phyloP scores from a whole-genome alignment of 202 grass and related monocot species.

The Panicum virgatum region DNA sequence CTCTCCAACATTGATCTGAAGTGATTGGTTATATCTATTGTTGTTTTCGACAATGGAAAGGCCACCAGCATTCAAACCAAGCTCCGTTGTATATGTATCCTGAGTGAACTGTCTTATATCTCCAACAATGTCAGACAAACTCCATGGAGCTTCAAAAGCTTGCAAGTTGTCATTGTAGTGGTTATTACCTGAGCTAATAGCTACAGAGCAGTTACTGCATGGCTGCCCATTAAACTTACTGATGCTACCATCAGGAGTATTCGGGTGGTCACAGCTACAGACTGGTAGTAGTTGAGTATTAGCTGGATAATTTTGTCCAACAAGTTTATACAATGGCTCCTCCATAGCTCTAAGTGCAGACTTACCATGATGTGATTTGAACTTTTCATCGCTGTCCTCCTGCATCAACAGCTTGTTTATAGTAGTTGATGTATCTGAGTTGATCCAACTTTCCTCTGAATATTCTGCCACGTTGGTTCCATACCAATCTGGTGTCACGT shows the following conservation, averaged over 20 bases:
- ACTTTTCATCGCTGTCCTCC: slow-evolving; percentile 51
- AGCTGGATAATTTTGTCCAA: slow-evolving; percentile 45
- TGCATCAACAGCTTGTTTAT: slow-evolving; percentile 60
- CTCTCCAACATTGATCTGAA: slow-evolving; percentile 5
- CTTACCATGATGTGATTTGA: slow-evolving; percentile 34
- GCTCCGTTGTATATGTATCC: slow-evolving; percentile 3
- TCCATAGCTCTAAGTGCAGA: slow-evolving; percentile 55
- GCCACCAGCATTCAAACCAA: slow-evolving; percentile 28
- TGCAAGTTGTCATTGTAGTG: slow-evolving; percentile 15
- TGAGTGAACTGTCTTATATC: slow-evolving; percentile 28
- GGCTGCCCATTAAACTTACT: not conserved
- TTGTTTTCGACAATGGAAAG: slow-evolving; percentile 19
- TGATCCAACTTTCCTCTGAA: not conserved
- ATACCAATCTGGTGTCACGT: not conserved
- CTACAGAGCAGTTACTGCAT: slow-evolving; percentile 5
- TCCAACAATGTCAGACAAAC: slow-evolving; percentile 29
- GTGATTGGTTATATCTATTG: not conserved
- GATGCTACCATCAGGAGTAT: slow-evolving; percentile 4
- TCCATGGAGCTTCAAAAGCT: slow-evolving; percentile 31
- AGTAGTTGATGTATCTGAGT: slow-evolving; percentile 43
- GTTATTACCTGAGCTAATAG: slow-evolving; percentile 1
- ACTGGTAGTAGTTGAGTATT: slow-evolving; percentile 16
- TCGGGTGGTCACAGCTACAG: not conserved
- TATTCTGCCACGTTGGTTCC: not conserved
- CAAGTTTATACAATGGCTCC: slow-evolving; percentile 66